Evolutionary conservation across 148 eudicot genomes (phyloP).

Genomic region (Rhododendron ferrugineum): DNA sequence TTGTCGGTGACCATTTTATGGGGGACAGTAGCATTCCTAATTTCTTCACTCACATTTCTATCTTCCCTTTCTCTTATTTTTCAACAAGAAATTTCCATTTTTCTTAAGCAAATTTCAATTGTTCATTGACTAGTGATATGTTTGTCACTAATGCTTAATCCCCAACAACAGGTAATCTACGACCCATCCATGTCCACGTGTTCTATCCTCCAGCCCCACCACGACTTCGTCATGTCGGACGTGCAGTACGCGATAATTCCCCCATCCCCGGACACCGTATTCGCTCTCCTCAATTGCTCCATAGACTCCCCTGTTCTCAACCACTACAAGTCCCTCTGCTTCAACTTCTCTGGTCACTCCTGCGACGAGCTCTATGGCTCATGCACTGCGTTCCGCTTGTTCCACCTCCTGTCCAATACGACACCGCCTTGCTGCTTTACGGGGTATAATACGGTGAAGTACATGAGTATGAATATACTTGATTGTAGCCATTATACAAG

Average conservation of each 20-base stretch:
- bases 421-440: slow-evolving; percentile 84
- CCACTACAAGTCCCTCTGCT: slow-evolving; percentile 68
- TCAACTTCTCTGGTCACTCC: slow-evolving; percentile 71
- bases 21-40: neutral
- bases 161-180: slow-evolving; percentile 27
- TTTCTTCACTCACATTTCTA: neutral
- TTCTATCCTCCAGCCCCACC: slow-evolving; percentile 87
- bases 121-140: neutral
- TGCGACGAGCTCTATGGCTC: slow-evolving; percentile 73
- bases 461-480: slow-evolving; percentile 80
- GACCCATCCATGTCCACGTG: slow-evolving; percentile 98
- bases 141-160: neutral
- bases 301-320: slow-evolving; percentile 76
- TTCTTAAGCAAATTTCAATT: neutral
- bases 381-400: slow-evolving; percentile 68
- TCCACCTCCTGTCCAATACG: slow-evolving; percentile 27
- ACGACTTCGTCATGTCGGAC: slow-evolving; percentile 56
- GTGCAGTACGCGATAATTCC: slow-evolving; percentile 70
- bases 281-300: slow-evolving; percentile 82
- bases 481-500: slow-evolving; percentile 85
- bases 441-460: slow-evolving; percentile 60
- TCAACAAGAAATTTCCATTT: too few relatives aligned
- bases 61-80: too few relatives aligned
- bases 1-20: neutral
- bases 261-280: slow-evolving; percentile 73